Percentiles rank a stretch among this genome's conserved stretches.
phyloP scores from a whole-genome alignment of 202 grass and related monocot genomes.

The Hordeum pubiflorum region DNA sequence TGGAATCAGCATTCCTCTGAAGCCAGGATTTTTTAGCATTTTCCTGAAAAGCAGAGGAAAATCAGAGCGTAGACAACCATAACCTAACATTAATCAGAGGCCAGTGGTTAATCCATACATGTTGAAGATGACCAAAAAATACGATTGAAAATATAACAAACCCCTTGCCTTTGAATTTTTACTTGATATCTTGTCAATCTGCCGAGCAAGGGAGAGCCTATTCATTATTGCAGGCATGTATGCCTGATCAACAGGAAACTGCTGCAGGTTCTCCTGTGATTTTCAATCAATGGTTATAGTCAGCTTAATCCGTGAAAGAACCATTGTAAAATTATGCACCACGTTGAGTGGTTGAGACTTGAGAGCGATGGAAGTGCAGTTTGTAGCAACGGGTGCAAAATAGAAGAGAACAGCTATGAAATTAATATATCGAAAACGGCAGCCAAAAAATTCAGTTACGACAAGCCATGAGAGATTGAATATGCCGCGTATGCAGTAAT shows the following conservation, averaged over 20 bases:
- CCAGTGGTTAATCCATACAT: background rate
- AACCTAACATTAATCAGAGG: background rate
- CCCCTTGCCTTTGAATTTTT: constrained; percentile 70
- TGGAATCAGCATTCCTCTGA: constrained; percentile 76
- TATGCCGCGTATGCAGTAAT: background rate
- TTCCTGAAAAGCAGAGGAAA: constrained; percentile 49
- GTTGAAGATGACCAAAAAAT: constrained; percentile 23
- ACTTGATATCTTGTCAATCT: constrained; percentile 71
- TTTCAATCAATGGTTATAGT: constrained; percentile 32
- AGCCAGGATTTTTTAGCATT: constrained; percentile 88
- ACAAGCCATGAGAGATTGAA: background rate
- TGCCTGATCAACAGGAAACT: constrained; percentile 81
- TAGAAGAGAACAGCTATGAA: background rate
- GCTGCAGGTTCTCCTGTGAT: constrained; percentile 75
- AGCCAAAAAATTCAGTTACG: background rate
- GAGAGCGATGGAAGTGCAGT: background rate
- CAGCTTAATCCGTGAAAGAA: background rate
- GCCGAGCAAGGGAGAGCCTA: constrained; percentile 71
- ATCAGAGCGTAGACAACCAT: constrained; percentile 6
- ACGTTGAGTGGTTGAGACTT: background rate
- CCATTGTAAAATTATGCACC: background rate
- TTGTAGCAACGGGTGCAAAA: background rate
- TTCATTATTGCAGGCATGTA: constrained; percentile 80
- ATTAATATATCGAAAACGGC: background rate
- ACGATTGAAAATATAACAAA: background rate